Percentiles rank a stretch among this genome's conserved stretches.
Conservation (phyloP, 352 stramenopile genomes). For the Phytopythium litorale region DNA sequence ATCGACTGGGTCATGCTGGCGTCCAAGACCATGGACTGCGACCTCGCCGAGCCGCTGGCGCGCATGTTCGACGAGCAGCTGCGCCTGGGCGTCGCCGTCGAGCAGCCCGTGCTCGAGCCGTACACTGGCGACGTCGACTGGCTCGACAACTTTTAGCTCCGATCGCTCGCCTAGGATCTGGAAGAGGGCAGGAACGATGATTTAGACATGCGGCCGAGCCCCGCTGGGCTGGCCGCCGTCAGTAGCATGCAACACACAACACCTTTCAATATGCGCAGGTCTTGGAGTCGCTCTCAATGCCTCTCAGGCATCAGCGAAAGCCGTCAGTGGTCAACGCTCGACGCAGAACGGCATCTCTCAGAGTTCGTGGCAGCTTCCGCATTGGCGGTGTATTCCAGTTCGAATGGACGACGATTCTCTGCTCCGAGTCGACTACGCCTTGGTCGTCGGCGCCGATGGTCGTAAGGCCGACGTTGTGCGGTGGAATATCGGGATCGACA, state of each 20-base stretch:
- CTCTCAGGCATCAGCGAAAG: neutral
- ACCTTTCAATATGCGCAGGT: neutral
- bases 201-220: neutral
- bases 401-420: neutral
- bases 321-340: neutral
- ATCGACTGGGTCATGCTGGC: slow-evolving; percentile 77
- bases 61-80: slow-evolving; percentile 65
- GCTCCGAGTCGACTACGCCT: neutral
- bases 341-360: neutral
- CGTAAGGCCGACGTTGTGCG: slow-evolving; percentile 36
- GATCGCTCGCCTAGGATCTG: neutral
- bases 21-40: slow-evolving; percentile 53
- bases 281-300: neutral
- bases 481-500: slow-evolving; percentile 35
- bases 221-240: neutral
- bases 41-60: slow-evolving; percentile 43
- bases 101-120: slow-evolving; percentile 64
- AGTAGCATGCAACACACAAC: neutral
- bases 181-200: neutral
- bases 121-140: slow-evolving; percentile 62
- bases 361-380: neutral
- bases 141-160: slow-evolving; percentile 65
- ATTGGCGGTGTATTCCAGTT: neutral
- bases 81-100: slow-evolving; percentile 8
- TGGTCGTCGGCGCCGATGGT: neutral